Evolutionary conservation across 2,329 filamentous ascomycete genomes (phyloP).

Genomic region (Metarhizium rileyi): DNA sequence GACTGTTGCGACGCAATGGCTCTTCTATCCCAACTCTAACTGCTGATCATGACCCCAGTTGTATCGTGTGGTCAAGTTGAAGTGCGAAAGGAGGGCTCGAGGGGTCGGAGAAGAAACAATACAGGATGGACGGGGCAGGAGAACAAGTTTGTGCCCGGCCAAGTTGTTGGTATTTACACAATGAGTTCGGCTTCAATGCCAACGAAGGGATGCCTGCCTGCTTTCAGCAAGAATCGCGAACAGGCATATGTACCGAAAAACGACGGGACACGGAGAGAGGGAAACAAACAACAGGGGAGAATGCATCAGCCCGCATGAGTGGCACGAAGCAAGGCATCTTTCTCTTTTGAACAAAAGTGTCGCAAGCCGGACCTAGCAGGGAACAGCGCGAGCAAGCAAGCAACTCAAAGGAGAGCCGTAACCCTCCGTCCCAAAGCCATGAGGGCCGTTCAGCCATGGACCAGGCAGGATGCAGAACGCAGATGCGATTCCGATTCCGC

Average conservation of each 20-base stretch:
- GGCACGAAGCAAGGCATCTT: background rate
- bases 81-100: background rate
- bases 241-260: background rate
- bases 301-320: background rate
- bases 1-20: background rate
- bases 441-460: background rate
- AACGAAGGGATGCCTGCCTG: background rate
- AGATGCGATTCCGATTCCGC: too few species aligned
- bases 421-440: background rate
- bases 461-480: background rate
- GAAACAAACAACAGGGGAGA: background rate
- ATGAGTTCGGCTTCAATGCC: background rate
- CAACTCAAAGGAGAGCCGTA: background rate
- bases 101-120: background rate
- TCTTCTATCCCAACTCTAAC: background rate
- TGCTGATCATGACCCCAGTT: constrained; percentile 2
- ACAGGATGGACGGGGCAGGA: too few species aligned
- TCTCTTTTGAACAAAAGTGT: background rate
- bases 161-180: background rate
- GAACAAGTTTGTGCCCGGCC: too few species aligned
- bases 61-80: background rate
- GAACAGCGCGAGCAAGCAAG: background rate
- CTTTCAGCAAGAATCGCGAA: background rate
- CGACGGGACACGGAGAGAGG: background rate
- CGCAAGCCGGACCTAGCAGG: background rate